Conservation (phyloP, 2,329 filamentous ascomycete species). For the Penicillium polonicum region DNA sequence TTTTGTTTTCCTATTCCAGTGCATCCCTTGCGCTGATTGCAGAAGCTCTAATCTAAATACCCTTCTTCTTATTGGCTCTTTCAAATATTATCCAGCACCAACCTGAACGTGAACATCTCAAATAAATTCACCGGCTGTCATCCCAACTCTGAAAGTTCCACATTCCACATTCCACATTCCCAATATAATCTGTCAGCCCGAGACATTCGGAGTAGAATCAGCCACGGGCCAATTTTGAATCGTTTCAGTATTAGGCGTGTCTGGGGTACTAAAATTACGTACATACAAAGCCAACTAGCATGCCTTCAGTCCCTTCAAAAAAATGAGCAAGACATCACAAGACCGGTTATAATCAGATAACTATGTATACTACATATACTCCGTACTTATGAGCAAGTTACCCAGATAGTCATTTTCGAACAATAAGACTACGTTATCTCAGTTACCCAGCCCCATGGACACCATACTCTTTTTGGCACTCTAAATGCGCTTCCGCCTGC, state of each 20-base stretch:
- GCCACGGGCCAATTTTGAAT: not conserved
- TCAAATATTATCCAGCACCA: not conserved
- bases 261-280: not conserved
- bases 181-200: not conserved
- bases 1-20: not conserved
- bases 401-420: not conserved
- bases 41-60: not conserved
- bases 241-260: not conserved
- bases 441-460: too few species aligned
- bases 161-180: not conserved
- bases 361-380: not conserved
- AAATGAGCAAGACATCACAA: not conserved
- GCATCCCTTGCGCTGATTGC: not conserved
- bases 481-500: too few species aligned
- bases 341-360: too few species aligned
- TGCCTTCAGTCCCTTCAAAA: not conserved
- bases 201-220: slow-evolving; percentile 5
- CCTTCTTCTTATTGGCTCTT: not conserved
- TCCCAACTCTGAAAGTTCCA: not conserved
- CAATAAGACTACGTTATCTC: not conserved
- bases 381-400: not conserved
- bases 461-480: too few species aligned
- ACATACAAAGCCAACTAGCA: not conserved
- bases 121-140: not conserved
- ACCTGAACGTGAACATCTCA: not conserved